Base-by-base conservation (phyloP, 202 grass and related monocot genomes). In the Elaeis oleifera region DNA sequence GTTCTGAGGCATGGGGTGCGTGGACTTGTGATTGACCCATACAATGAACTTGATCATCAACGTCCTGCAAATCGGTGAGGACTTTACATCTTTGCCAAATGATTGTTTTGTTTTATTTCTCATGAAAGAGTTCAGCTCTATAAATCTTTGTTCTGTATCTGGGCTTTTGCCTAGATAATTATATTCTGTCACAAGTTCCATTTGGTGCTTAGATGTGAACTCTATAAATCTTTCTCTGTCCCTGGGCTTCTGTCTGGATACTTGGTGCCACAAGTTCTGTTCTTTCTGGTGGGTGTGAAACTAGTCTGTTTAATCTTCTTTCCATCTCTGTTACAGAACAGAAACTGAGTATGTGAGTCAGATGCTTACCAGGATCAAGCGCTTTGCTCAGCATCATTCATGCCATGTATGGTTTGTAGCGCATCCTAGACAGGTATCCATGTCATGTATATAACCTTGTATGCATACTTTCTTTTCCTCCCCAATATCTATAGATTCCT, bases 361-460 rank as follows among this genome's bases (percentile, higher is more conserved):
- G 65, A 99, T 94, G 60, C 82, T 99, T 76, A 87, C 88, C 23
- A 81, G 76, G 70, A 78, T 99, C 61, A 99, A 99, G 75, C 84
- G 94, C 49, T 99, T 99, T 86, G 94, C 88, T 39, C 88, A 99
- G 52, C 85, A 94, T 63, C 85, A 99, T 72, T 86, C 85, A 54
- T 99, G 94, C 26, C 94, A 99, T 75, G 94, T 99, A 27, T 99
- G 94, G 94, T 94, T 99, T 86, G 88, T 99, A 82, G 94, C 94
- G 3, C 94, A 99, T 68, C 94, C 94, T 50, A 94, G 74, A 82
- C 94, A 99, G 94, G 94, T 99, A 84, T 65, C 68, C 76, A 39
- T 61, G 66, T 79, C 32, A 56, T 36, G 60, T 49, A 58, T 18
- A 25, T n/a, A 51, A 58, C 63, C 50, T 51, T 7, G 18, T 60